Base-by-base conservation (phyloP, 176 grass and related monocot species). In the Calamus simplicifolius region DNA sequence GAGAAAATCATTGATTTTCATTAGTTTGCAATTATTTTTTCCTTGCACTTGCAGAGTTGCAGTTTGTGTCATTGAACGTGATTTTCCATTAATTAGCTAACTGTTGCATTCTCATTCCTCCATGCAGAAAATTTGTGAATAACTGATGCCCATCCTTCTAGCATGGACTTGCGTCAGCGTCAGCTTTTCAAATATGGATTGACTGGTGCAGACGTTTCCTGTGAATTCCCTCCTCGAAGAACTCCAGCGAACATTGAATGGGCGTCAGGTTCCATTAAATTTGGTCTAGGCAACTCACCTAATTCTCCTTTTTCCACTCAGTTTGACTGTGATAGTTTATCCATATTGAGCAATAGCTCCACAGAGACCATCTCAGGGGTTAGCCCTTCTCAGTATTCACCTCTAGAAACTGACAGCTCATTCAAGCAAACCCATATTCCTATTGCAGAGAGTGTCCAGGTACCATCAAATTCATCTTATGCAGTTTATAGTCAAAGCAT, bases 121-220 rank as follows among this genome's bases (percentile, higher is more conserved):
- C 49, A 87, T 68, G 50, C 75, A 78, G 85, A 57, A 72, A 75
- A 71, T 68, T 82, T 56, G 71, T 77, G 68, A 78, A 78, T 61
- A 73, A 72, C 79, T 85, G 71, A 78, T 82, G 69, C 35, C 2
- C 58, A 17, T 76, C 73, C 79, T 75, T 70, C 57, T 87, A 88
- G 75, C 81, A 97, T 97, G 92, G 84, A 97, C 76, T 82, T 80
- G 18, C 84, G 82, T 59, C 87, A 85, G 18, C 84, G 82, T 59
- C 87, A 85, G 78, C 49, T 91, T 28, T 79, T 89, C 1, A 85
- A 95, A 58, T 84, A 88, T 77, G 72, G 59, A 82, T 69, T 85
- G 50, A 75, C 71, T 13, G 38, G 75, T 43, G 70, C 74, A 71
- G 77, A 89, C 29, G 19, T 76, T 16, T 69, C 69, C 52, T 89